Evolutionary conservation across 1,139 yeast species (phyloP).

Genomic region (Debaryomyces subglobosus): DNA sequence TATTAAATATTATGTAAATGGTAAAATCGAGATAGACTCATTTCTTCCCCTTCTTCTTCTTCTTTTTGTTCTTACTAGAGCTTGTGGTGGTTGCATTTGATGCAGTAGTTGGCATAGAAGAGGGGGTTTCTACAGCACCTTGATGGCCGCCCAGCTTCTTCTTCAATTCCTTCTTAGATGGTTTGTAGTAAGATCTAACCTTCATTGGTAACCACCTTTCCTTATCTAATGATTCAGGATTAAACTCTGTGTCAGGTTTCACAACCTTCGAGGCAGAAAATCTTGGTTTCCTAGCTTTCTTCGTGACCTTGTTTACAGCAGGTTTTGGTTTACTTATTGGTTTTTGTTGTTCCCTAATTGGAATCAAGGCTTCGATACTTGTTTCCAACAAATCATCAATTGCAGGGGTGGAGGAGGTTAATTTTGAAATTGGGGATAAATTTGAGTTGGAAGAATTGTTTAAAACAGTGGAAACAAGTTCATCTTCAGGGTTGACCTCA

Average conservation of each 20-base stretch:
- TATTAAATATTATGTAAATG: neutral
- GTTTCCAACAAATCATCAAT: slow-evolving; percentile 35
- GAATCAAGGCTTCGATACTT: slow-evolving; percentile 26
- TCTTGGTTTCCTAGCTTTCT: slow-evolving; percentile 32
- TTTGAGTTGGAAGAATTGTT: slow-evolving; percentile 21
- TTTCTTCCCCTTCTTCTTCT: slow-evolving; percentile 55
- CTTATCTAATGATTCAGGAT: slow-evolving; percentile 29
- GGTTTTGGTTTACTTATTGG: slow-evolving; percentile 13
- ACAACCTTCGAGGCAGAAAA: slow-evolving; percentile 42
- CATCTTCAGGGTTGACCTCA: slow-evolving; percentile 30
- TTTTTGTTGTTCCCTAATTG: slow-evolving; percentile 11
- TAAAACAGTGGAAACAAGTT: slow-evolving; percentile 36
- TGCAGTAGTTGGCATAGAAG: slow-evolving; percentile 18
- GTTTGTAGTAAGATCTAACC: slow-evolving; percentile 81
- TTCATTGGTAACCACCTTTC: slow-evolving; percentile 93
- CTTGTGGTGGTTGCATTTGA: slow-evolving; percentile 23
- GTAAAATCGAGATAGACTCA: slow-evolving; percentile 14
- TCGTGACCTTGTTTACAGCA: slow-evolving; percentile 22
- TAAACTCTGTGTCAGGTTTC: slow-evolving; percentile 33
- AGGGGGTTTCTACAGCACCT: slow-evolving; percentile 57
- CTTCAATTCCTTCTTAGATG: slow-evolving; percentile 64
- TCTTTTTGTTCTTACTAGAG: slow-evolving; percentile 41
- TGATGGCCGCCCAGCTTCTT: slow-evolving; percentile 64
- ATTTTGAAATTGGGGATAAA: slow-evolving; percentile 38
- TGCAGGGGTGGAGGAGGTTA: slow-evolving; percentile 24